Evolutionary conservation across 306 rosid species (phyloP).

Genomic region (Senna siamea): DNA sequence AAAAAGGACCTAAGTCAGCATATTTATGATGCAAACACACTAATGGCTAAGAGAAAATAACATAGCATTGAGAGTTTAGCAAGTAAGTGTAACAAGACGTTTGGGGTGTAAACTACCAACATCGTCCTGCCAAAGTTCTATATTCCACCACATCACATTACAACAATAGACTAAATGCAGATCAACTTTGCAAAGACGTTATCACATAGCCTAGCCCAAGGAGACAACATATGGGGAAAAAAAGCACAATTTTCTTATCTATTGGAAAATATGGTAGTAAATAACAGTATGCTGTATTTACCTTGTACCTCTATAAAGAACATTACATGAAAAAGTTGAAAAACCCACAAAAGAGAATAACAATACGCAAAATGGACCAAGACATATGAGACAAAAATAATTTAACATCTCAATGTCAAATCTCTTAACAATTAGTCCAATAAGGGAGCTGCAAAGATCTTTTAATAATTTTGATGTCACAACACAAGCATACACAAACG

Average conservation of each 20-base stretch:
- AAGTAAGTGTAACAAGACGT: background rate
- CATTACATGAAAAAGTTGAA: constrained; percentile 20
- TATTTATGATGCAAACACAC: constrained; percentile 19
- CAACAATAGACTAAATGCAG: constrained; percentile 21
- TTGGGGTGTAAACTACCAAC: background rate
- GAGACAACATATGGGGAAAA: constrained; percentile 1
- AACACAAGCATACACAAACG: background rate
- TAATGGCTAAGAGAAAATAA: constrained; percentile 22
- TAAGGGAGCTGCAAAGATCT: background rate
- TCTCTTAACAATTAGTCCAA: background rate
- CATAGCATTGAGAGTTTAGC: constrained; percentile 7
- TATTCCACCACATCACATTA: background rate
- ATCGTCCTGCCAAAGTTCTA: constrained; percentile 21
- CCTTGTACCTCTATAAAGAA: constrained; percentile 6
- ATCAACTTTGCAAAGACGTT: constrained; percentile 10
- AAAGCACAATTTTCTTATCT: constrained; percentile 25
- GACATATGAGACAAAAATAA: constrained; percentile 13
- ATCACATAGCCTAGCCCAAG: background rate
- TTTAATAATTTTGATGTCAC: background rate
- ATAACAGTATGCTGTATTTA: constrained; percentile 2
- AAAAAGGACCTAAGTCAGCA: constrained; percentile 37
- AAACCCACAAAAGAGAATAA: background rate
- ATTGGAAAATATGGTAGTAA: constrained; percentile 7
- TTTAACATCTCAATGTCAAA: constrained; percentile 11
- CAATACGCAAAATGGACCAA: constrained; percentile 9